phyloP scores from a whole-genome alignment of 202 grass and related monocot genomes.

The Miscanthus sacchariflorus region DNA sequence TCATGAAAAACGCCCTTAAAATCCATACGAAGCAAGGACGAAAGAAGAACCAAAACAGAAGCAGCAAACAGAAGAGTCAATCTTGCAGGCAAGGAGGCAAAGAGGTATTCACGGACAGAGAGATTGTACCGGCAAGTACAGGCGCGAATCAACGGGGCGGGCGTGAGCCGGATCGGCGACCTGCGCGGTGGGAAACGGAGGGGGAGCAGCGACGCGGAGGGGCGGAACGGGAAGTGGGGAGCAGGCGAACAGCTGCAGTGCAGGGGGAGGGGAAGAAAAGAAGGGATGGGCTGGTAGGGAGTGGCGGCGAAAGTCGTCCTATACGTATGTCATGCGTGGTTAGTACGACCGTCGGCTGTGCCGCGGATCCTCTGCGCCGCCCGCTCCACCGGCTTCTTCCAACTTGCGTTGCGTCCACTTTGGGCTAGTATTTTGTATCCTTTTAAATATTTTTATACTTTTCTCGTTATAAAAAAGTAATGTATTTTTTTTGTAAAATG shows the following conservation, averaged over 20 bases:
- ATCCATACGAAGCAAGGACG: neutral
- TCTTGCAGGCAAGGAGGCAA: neutral
- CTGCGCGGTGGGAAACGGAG: constrained; percentile 4
- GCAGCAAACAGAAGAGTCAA: neutral
- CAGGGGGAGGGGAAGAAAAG: neutral
- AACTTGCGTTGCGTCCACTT: neutral
- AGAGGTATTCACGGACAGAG: constrained; percentile 41
- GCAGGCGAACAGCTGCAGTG: neutral
- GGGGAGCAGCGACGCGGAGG: neutral
- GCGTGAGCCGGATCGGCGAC: constrained; percentile 24
- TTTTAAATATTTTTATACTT: too few relatives aligned
- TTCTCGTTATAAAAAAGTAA: too few relatives aligned
- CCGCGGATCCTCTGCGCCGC: constrained; percentile 44
- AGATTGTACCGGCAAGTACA: neutral
- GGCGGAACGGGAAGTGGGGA: constrained; percentile 27
- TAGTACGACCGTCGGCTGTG: constrained; percentile 34
- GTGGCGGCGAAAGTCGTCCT: constrained; percentile 40
- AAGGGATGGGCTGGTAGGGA: constrained; percentile 24
- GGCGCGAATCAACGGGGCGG: neutral
- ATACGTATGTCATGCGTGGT: constrained; percentile 36
- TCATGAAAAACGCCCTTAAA: neutral
- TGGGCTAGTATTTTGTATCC: neutral
- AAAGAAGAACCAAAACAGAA: neutral
- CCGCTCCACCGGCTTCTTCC: neutral
- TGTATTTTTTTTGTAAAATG: too few relatives aligned